These are phyloP conservation scores for Podaxis sp. DNA, from an alignment of 768 basidiomycete species.

Conservation along the genomic window DNA sequence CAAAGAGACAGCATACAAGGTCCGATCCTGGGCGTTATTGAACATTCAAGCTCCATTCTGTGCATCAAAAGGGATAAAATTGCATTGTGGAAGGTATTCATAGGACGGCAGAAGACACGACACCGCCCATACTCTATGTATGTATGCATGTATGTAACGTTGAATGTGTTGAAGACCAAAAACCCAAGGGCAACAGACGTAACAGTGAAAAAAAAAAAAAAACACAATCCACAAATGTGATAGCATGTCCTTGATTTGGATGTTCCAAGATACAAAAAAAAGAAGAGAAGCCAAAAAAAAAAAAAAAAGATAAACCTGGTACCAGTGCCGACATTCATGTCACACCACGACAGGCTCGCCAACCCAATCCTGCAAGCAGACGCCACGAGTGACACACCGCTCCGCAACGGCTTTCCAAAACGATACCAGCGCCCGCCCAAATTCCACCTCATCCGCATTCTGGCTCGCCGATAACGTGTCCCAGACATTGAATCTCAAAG, in stretches of 20 bases:
- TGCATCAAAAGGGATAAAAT: neutral
- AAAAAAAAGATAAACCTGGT: neutral
- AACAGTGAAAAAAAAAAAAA: neutral
- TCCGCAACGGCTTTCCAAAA: slow-evolving; percentile 53
- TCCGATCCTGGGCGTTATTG: neutral
- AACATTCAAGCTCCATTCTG: neutral
- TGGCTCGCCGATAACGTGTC: slow-evolving; percentile 4
- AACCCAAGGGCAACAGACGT: neutral
- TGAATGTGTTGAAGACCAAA: neutral
- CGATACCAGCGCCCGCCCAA: slow-evolving; percentile 12
- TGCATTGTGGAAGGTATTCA: neutral
- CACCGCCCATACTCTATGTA: neutral
- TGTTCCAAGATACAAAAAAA: neutral
- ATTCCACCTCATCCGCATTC: slow-evolving; percentile 4
- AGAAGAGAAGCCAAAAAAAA: neutral
- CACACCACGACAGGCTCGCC: slow-evolving; percentile 30
- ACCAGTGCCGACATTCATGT: too few relatives aligned
- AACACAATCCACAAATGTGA: neutral
- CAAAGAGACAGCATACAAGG: neutral
- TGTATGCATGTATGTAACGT: neutral
- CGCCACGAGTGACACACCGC: slow-evolving; percentile 50
- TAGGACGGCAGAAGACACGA: neutral
- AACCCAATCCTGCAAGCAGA: slow-evolving; percentile 65
- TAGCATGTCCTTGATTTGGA: neutral
- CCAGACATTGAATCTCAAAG: neutral